Base-by-base conservation (phyloP, 345 rosid genomes). In the Erysimum cheiranthoides region DNA sequence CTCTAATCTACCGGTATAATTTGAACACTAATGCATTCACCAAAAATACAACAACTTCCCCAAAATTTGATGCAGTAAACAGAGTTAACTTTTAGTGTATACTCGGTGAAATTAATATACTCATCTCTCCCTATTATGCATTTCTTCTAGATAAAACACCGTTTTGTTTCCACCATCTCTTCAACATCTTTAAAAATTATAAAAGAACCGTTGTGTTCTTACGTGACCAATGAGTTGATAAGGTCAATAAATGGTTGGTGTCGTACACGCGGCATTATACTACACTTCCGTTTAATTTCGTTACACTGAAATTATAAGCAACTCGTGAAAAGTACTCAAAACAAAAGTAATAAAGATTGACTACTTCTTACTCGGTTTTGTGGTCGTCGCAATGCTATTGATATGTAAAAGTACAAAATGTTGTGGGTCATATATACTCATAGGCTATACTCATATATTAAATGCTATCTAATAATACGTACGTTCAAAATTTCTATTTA, bases 371-470 rank as follows among this genome's bases (percentile, higher is more conserved):
- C 35, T 74, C 31, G 5, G 38, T 28, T 59, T 51, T 25, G 31
- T 69, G 31, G 54, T 40, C 63, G 25, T 50, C 13, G 61, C 9
- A 38, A 11, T 49, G 67, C 18, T 21, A 34, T 35, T 32, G 35
- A 14, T 47, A 61, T 51, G 17, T 6, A 14, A 47, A 38, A 38
- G 10, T 3, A 27, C 2, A 9, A 16, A 27, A 51, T 4, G 14
- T 9, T 12, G 76, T 65, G 64, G 65, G 71, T 54, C 47, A 56
- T 42, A n/a, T n/a, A n/a, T n/a, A n/a, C n/a, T n/a, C n/a, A n/a
- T n/a, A n/a, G n/a, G n/a, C n/a, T n/a, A n/a, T n/a, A n/a, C n/a
- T 54, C 47, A 56, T 42, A 73, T 38, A 13, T 58, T 18, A 36
- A 49, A 18, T 42, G 52, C 9, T 10, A 5, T 25, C 11, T 11